Base-by-base conservation (phyloP, 495 filamentous ascomycete species). In the Penicillium macrosclerotiorum region DNA sequence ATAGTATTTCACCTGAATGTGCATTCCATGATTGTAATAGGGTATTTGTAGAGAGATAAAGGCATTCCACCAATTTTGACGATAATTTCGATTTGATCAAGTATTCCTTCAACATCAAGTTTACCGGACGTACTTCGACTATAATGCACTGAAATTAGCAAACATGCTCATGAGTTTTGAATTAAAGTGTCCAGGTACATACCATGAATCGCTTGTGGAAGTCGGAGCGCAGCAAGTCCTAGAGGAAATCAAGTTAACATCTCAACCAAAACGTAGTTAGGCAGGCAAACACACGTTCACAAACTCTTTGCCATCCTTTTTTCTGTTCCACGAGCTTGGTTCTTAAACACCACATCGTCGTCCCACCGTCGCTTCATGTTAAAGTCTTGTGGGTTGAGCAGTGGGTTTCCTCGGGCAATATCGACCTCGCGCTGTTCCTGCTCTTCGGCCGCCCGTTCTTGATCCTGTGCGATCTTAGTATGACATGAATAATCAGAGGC, bases 331-430 rank as follows among this genome's bases (percentile, higher is more conserved):
- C 94, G 80, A 24, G 91, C 93, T 67, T 97, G 93, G 67, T 98
- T 98, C 74, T 95, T 96, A 71, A 98, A 98, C 13, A 98, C 90
- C n/a, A 98, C 93, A 71, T 98, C 93, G 49, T 98, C 93, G 54
- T 98, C 93, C 93, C 93, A 98, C 59, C 90, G 80, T 18, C 61
- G 59, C 54, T 64, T 64, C 31, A 62, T 55, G 48, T 75, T 72
- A 66, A 74, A 72, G 29, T 74, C 71, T 23, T 74, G 59, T 0
- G 85, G 61, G 55, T 96, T 96, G 19, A 98, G 75, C 30, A 98
- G 69, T 13, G 93, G 94, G 61, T 98, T 98, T 12, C 93, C 93
- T 36, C 86, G 72, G 19, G 93, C 92, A 53, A 98, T 95, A 47
- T 96, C 88, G 42, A 80, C 73, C 64, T 96, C 93, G 24, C 86